phyloP scores from a whole-genome alignment of 2,329 filamentous ascomycete species.

The Ophiobolus disseminans region DNA sequence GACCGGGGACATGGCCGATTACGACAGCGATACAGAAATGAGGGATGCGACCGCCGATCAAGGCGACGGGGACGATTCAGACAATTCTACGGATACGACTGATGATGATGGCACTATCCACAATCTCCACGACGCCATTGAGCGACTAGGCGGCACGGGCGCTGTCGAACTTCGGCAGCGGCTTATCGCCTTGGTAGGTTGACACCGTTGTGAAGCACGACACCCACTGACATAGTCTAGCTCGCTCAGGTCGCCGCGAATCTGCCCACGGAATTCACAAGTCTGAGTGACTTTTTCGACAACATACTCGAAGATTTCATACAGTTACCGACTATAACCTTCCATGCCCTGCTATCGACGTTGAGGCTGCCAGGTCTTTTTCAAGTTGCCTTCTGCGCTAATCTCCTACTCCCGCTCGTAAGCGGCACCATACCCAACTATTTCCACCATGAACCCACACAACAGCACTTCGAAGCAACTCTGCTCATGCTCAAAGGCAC shows the following conservation, averaged over 20 bases:
- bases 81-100: not conserved
- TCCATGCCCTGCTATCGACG: constrained; percentile 62
- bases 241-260: constrained; percentile 48
- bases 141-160: constrained; percentile 54
- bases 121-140: constrained; percentile 26
- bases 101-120: constrained; percentile 1
- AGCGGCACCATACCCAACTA: constrained; percentile 36
- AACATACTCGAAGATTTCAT: constrained; percentile 64
- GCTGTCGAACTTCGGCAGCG: constrained; percentile 69
- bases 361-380: constrained; percentile 53
- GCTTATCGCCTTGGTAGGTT: constrained; percentile 63
- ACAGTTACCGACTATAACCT: constrained; percentile 64
- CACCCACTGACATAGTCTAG: constrained; percentile 32
- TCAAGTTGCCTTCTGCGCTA: constrained; percentile 57
- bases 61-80: constrained; percentile 13
- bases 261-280: constrained; percentile 56
- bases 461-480: constrained; percentile 36
- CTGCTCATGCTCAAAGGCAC: constrained; percentile 34
- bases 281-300: constrained; percentile 65
- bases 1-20: constrained; percentile 65
- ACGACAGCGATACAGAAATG: constrained; percentile 49
- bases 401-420: constrained; percentile 38
- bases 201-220: not conserved
- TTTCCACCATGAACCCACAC: constrained; percentile 28
- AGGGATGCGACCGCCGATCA: constrained; percentile 20